Conservation (phyloP, 2,329 filamentous ascomycete genomes). For the Fusarium incarnatum region DNA sequence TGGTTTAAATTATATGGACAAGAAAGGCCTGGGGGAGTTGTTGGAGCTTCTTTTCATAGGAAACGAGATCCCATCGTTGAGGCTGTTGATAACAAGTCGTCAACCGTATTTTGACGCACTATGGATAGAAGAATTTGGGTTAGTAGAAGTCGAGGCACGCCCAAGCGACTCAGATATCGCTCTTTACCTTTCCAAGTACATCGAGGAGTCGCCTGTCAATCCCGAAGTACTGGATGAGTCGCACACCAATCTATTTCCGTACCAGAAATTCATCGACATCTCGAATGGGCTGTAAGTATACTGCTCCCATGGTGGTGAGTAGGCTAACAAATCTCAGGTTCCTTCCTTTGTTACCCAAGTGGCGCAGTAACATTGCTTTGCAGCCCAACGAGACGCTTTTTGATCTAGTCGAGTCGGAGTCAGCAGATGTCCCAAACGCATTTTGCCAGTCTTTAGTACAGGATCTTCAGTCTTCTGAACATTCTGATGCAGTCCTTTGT, state of each 20-base stretch:
- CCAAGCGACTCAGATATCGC: neutral
- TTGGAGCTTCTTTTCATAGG: accelerated
- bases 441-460: no score
- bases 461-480: neutral
- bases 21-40: neutral
- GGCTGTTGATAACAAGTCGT: neutral
- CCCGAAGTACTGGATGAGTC: neutral
- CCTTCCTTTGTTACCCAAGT: neutral
- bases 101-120: no score
- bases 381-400: neutral
- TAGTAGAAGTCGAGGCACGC: neutral
- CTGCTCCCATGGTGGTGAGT: no score
- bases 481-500: neutral
- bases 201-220: neutral
- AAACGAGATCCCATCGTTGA: accelerated
- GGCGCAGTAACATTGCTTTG: neutral
- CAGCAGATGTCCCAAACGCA: no score
- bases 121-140: no score
- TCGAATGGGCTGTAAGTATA: neutral
- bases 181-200: neutral
- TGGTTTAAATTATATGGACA: no score
- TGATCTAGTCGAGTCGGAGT: neutral
- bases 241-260: neutral
- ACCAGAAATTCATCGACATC: neutral
- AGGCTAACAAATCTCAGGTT: neutral